Percentiles rank a stretch among this genome's conserved stretches.
These are phyloP conservation scores for Asterionellopsis glacialis DNA, from an alignment of 108 stramenopile genomes.

Conservation along the genomic window DNA sequence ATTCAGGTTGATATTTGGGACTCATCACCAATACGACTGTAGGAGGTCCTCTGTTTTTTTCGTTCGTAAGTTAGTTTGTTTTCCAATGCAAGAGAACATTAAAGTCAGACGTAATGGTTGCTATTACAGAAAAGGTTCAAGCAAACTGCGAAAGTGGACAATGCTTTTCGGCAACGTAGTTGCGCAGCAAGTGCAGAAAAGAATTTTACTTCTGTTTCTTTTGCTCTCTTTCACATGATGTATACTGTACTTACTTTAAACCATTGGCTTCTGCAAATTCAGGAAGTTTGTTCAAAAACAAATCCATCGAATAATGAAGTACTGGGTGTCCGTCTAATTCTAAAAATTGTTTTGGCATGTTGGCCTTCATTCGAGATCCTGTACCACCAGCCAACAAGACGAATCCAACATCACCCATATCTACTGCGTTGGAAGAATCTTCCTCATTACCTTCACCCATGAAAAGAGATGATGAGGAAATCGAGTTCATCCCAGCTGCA, in stretches of 20 bases:
- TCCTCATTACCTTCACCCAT: background rate
- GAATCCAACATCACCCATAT: constrained; percentile 75
- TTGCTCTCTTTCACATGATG: too few relatives aligned
- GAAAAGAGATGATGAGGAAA: too few relatives aligned
- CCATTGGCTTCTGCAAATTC: constrained; percentile 23
- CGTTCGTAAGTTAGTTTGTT: too few relatives aligned
- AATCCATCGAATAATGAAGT: constrained; percentile 84
- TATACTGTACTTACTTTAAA: background rate
- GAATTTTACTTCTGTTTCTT: too few relatives aligned
- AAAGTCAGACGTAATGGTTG: too few relatives aligned
- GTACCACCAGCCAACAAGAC: constrained; percentile 91
- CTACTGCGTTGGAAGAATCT: constrained; percentile 9
- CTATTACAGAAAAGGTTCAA: too few relatives aligned
- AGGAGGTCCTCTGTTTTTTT: constrained; percentile 27
- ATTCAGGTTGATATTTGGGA: constrained; percentile 82
- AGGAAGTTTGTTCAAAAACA: constrained; percentile 73
- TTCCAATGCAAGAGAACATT: too few relatives aligned
- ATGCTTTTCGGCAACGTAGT: too few relatives aligned
- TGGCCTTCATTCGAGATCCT: constrained; percentile 91
- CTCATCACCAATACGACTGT: constrained; percentile 87
- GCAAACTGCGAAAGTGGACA: too few relatives aligned
- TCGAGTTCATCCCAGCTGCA: too few relatives aligned
- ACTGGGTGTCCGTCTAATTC: constrained; percentile 70
- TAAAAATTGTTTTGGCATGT: constrained; percentile 92
- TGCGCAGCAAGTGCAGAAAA: too few relatives aligned